Evolutionary conservation across 208 protist species (phyloP), one percentile per base, ranked within the genome.

Genomic region (Leishmania mexicana): DNA sequence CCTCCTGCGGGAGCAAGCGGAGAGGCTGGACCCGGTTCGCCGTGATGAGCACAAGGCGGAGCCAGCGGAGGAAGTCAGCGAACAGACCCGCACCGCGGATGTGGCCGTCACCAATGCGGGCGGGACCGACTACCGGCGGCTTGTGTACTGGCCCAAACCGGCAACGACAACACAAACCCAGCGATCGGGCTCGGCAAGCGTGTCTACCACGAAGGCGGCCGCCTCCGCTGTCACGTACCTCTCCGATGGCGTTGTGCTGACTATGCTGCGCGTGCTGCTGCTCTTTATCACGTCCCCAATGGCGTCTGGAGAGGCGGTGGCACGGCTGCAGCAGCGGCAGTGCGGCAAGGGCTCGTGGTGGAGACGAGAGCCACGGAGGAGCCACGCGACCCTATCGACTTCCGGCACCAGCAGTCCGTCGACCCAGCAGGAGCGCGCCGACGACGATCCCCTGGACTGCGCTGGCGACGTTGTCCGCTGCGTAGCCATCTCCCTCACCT

Each of bases 261-360:
- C 45, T 8, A 57, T 85, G 8, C 21, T 79, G 70, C 82, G 72
- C 19, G 57, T 85, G 62, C 53, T 85, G 31, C 72, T 85, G 58
- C 70, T 85, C 60, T 54, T 85, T 24, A n/a, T 79, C 6, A 53
- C 72, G 15, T 54, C 78, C 31, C 82, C 82, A 35, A 10, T 81
- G 67, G 75, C 73, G 7, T 74, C 62, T 8, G 82, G 82, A 0
- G 82, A 81, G 24, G 82, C 82, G 10, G 62, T 53, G n/a, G 72
- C 70, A 49, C 51, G 35, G 35, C 47, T 81, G 77, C 54, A 38
- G 51, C 68, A 47, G 15, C 38, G 74, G 6, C 74, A 65, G 57
- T 6, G 38, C 38, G 38, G 38, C 31, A 31, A 15, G 35, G 53
- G 7, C 51, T 3, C 54, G 49, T 49, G 57, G 47, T 64, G 53